phyloP scores from a whole-genome alignment of 192 early-diverging fungal species.

The Dissophora globulifera region DNA sequence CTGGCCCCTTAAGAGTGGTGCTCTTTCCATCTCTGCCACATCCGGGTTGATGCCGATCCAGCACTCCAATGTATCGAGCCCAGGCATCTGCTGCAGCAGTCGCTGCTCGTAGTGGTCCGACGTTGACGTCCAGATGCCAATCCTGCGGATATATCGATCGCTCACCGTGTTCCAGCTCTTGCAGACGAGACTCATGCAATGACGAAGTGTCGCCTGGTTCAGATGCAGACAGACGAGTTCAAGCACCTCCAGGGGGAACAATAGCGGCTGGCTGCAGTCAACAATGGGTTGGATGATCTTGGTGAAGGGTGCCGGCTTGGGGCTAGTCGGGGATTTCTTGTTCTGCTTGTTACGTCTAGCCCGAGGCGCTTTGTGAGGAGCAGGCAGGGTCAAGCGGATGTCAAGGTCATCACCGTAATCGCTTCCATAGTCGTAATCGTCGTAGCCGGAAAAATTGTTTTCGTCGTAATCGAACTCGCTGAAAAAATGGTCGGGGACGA shows the following conservation, averaged over 20 bases:
- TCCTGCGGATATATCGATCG: conserved; percentile 14
- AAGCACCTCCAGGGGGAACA: conserved; percentile 38
- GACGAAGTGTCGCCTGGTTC: conserved; percentile 19
- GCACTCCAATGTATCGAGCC: conserved; percentile 12
- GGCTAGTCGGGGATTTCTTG: neutral
- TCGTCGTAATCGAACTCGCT: no score
- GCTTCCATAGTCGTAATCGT: neutral
- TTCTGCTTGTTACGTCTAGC: neutral
- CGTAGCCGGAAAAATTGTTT: neutral
- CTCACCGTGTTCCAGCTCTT: conserved; percentile 27
- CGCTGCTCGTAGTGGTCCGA: neutral
- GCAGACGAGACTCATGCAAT: conserved; percentile 24
- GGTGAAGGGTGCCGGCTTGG: neutral
- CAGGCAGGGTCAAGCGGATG: neutral
- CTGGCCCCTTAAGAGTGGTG: no score
- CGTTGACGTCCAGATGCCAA: conserved; percentile 14
- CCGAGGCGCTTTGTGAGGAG: neutral
- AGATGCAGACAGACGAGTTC: conserved; percentile 23
- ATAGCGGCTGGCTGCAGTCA: conserved; percentile 4
- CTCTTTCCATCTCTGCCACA: neutral
- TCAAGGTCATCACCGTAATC: conserved; percentile 9
- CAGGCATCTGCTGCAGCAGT: conserved; percentile 11
- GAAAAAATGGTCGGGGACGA: no score
- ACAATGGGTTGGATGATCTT: conserved; percentile 7
- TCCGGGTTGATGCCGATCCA: conserved; percentile 4